phyloP scores from a whole-genome alignment of 2,329 filamentous ascomycete genomes.

The Rugonectria rugulosa region DNA sequence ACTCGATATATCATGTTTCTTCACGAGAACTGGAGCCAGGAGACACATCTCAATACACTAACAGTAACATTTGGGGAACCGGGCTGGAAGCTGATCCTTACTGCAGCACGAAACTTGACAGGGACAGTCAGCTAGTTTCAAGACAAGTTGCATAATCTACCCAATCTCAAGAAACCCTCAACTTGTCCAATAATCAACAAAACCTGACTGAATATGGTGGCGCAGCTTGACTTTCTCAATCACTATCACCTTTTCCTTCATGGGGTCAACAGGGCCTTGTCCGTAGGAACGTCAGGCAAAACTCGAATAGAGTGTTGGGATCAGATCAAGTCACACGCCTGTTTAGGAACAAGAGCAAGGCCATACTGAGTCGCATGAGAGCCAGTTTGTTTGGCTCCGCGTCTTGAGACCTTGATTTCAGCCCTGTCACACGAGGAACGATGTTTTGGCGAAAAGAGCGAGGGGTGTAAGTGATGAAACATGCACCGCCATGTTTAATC shows the following conservation, averaged over 20 bases:
- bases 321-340: not conserved
- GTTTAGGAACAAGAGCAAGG: not conserved
- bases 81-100: too few species aligned
- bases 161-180: too few species aligned
- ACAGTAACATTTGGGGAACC: too few species aligned
- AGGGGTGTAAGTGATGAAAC: conserved; percentile 15
- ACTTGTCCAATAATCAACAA: too few species aligned
- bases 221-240: not conserved
- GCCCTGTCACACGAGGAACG: conserved; percentile 17
- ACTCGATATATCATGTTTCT: not conserved
- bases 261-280: not conserved
- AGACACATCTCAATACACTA: not conserved
- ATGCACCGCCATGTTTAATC: conserved; percentile 15
- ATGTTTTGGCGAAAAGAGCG: conserved; percentile 1
- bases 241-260: not conserved
- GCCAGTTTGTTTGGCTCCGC: conserved; percentile 21
- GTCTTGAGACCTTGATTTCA: not conserved
- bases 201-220: conserved; percentile 4
- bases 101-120: too few species aligned
- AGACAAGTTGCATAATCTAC: too few species aligned
- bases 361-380: conserved; percentile 2
- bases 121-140: too few species aligned
- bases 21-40: not conserved
- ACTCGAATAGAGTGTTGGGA: conserved; percentile 5
- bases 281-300: not conserved